Conservation (phyloP, 805 yeast species). For the Ogataea pignaliae region DNA sequence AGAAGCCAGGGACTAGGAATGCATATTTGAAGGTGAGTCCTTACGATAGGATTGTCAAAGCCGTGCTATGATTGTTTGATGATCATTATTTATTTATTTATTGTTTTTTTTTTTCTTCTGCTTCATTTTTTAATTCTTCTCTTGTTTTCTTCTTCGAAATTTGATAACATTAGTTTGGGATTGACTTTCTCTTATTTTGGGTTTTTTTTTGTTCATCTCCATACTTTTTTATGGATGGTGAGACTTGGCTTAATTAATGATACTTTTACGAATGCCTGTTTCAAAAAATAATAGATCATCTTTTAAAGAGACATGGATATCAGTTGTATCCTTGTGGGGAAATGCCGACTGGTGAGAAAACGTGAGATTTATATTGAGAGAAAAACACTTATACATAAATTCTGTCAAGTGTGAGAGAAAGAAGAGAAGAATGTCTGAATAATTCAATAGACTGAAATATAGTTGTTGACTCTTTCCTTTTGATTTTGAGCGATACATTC, state of each 20-base stretch:
- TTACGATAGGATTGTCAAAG: conserved; percentile 52
- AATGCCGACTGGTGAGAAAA: too few relatives aligned
- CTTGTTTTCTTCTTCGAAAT: background rate
- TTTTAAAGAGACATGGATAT: too few relatives aligned
- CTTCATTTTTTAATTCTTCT: background rate
- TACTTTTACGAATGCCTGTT: too few relatives aligned
- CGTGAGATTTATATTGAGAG: too few relatives aligned
- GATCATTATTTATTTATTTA: background rate
- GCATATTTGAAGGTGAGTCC: conserved; percentile 51
- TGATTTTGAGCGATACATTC: conserved; percentile 99
- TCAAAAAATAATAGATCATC: too few relatives aligned
- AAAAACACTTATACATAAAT: too few relatives aligned
- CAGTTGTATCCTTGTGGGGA: too few relatives aligned
- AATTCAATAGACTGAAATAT: conserved; percentile 73
- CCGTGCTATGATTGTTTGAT: conserved; percentile 38
- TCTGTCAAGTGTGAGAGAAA: background rate
- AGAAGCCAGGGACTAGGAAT: conserved; percentile 47
- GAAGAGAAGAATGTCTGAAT: background rate
- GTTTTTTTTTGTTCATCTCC: too few relatives aligned
- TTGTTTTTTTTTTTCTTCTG: background rate
- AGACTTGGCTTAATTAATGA: too few relatives aligned
- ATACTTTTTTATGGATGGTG: too few relatives aligned
- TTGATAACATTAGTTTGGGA: background rate
- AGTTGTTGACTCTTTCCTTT: conserved; percentile 87
- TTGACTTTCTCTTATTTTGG: background rate